Evolutionary conservation across 306 rosid species (phyloP), one percentile per base, ranked within the genome.

Genomic region (Prunus fruticosa): DNA sequence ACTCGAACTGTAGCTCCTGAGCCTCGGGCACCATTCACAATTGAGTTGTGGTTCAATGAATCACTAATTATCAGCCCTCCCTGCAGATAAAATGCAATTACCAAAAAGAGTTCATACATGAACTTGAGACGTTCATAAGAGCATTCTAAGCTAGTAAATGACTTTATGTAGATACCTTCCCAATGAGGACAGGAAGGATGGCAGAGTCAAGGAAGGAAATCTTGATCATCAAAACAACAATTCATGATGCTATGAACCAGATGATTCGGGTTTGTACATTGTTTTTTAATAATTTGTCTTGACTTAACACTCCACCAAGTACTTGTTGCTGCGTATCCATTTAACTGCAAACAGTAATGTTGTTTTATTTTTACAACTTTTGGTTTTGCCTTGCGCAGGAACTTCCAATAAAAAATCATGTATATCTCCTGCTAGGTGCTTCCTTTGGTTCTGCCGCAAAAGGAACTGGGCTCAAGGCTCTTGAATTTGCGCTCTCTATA

Each of bases 391-490:
- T 79, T 87, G 20, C 83, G 92, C 97, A 95, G 98, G 96, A 92
- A 82, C 15, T 92, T 85, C 97, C 97, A 18, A 95, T 95, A 72
- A 89, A 74, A 80, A 92, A 92, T 86, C 93, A 94, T 19, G 89
- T 95, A 56, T 95, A 95, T 89, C 97, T 95, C 82, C 88, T 92
- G 97, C 86, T 92, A 67, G 98, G 97, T 80, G 87, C 96, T 69
- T 92, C 97, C 76, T 95, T 95, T 89, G 98, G 98, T 65, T 92
- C 97, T 63, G 98, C 97, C 4, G 98, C 97, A 77, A 95, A 95
- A 88, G 97, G 97, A 87, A 92, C 98, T 20, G 98, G 98, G 64
- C 96, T 95, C 78, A 95, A 95, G 91, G 98, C 98, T 85, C 96
- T 95, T 76, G 98, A 95, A 85, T 95, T 95, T 87, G 93, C 97